These are phyloP conservation scores for Medakamo hakoo DNA, from an alignment of 139 green algal species.

Conservation along the genomic window DNA sequence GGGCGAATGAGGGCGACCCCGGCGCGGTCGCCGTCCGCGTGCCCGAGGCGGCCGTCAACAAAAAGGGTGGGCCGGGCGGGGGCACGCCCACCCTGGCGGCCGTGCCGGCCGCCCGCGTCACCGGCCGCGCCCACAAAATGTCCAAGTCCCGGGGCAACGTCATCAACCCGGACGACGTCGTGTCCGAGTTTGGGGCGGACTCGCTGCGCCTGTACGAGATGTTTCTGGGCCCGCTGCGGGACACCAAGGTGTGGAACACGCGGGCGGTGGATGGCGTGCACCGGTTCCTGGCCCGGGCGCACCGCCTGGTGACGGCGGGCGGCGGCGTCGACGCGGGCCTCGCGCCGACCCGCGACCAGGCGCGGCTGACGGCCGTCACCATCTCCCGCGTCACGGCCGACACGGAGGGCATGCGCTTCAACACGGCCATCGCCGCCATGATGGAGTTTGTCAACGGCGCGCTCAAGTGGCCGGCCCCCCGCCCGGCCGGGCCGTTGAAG, in stretches of 20 bases:
- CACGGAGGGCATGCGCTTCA: slow-evolving; percentile 92
- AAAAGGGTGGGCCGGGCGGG: slow-evolving; percentile 22
- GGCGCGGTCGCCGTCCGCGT: slow-evolving; percentile 2
- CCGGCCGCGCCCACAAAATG: slow-evolving; percentile 91
- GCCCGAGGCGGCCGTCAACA: slow-evolving; percentile 33
- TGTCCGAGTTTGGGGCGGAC: slow-evolving; percentile 83
- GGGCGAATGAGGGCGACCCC: slow-evolving; percentile 18
- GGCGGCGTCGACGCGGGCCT: slow-evolving; percentile 23
- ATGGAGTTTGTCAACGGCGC: slow-evolving; percentile 98
- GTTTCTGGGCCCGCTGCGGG: slow-evolving; percentile 95
- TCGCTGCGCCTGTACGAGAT: slow-evolving; percentile 97
- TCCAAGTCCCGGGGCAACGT: slow-evolving; percentile 93
- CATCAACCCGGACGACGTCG: slow-evolving; percentile 95
- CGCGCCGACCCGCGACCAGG: slow-evolving; percentile 56
- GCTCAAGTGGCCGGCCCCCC: slow-evolving; percentile 53
- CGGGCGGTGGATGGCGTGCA: slow-evolving; percentile 90
- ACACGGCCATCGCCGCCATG: slow-evolving; percentile 94
- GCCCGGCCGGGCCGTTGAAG: slow-evolving; percentile 41
- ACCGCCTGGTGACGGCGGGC: slow-evolving; percentile 40
- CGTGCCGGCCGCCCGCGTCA: slow-evolving; percentile 14
- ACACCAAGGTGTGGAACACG: slow-evolving; percentile 87
- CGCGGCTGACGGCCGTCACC: slow-evolving; percentile 60
- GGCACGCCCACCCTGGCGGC: not conserved
- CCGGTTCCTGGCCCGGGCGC: slow-evolving; percentile 82
- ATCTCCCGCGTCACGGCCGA: slow-evolving; percentile 91